Percentiles rank a stretch among this genome's conserved stretches.
Conservation (phyloP, 2,329 filamentous ascomycete genomes). For the Blumeriella jaapii region DNA sequence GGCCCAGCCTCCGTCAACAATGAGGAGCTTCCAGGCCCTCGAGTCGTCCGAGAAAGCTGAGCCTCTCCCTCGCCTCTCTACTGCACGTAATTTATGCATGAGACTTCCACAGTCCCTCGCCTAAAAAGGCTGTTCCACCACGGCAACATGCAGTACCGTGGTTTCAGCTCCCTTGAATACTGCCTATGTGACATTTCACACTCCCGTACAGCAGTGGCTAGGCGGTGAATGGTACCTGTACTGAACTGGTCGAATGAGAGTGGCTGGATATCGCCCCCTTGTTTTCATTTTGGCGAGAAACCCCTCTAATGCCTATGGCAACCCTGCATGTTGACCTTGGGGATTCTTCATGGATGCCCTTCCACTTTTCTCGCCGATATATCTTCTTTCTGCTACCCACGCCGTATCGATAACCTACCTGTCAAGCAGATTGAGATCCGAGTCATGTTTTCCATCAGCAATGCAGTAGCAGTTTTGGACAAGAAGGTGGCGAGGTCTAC, state of each 20-base stretch:
- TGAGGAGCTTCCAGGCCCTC: neutral
- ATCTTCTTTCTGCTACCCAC: slow-evolving; percentile 7
- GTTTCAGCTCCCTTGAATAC: slow-evolving; percentile 6
- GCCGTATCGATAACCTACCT: slow-evolving; percentile 15
- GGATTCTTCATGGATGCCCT: neutral
- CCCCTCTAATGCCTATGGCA: neutral
- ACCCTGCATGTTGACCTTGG: slow-evolving; percentile 3
- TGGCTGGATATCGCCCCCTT: neutral
- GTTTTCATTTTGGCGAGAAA: neutral
- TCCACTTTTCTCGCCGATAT: slow-evolving; percentile 4
- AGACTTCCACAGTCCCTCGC: neutral
- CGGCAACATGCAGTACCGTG: slow-evolving; percentile 8
- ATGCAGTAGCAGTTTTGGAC: slow-evolving; percentile 7
- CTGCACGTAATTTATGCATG: neutral
- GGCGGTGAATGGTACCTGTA: neutral
- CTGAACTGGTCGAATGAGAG: neutral
- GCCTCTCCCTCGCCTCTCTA: neutral
- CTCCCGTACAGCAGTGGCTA: slow-evolving; percentile 2
- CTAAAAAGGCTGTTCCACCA: slow-evolving; percentile 1
- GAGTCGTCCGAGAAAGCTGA: neutral
- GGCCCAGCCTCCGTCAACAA: no score
- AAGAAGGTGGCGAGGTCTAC: slow-evolving; percentile 25
- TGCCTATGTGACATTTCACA: neutral
- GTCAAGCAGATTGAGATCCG: slow-evolving; percentile 1
- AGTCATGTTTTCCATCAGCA: slow-evolving; percentile 11